phyloP scores from a whole-genome alignment of 129 eudicot genomes.

The Scalesia atractyloides region DNA sequence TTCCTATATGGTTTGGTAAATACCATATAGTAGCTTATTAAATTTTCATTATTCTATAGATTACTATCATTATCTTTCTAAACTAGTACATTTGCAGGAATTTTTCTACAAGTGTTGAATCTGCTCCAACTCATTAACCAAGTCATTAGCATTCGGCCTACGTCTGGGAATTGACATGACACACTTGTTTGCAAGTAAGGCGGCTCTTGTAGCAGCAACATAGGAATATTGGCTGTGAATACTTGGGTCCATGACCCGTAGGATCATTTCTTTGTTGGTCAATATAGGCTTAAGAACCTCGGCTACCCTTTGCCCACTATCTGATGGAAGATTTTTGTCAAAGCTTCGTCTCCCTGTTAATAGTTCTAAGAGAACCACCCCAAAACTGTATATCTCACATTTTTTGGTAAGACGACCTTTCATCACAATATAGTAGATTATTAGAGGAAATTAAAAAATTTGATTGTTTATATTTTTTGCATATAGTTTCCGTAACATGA shows the following conservation, averaged over 20 bases:
- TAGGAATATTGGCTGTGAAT: constrained; percentile 69
- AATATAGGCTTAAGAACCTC: constrained; percentile 6
- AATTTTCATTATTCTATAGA: no score
- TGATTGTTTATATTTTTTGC: no score
- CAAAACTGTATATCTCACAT: constrained; percentile 32
- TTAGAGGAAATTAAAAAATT: neutral
- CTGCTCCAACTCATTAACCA: constrained; percentile 62
- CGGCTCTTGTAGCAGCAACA: constrained; percentile 50
- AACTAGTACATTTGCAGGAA: constrained; percentile 2
- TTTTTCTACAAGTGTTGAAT: constrained; percentile 48
- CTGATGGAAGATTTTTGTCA: constrained; percentile 22
- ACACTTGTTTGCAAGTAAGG: constrained; percentile 70
- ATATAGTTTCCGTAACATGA: no score
- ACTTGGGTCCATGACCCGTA: constrained; percentile 61
- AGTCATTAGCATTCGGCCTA: constrained; percentile 66
- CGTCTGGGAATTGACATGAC: constrained; percentile 50
- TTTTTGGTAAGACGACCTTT: constrained; percentile 18
- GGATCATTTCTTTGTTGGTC: neutral
- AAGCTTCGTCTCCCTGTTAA: constrained; percentile 19
- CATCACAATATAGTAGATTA: neutral
- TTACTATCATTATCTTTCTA: constrained; percentile 13
- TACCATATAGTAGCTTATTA: no score
- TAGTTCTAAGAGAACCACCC: constrained; percentile 27
- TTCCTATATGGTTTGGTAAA: no score
- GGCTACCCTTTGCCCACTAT: constrained; percentile 9